Conservation (phyloP, 1,284 basidiomycete genomes). For the Fomitopsis pinicola region DNA sequence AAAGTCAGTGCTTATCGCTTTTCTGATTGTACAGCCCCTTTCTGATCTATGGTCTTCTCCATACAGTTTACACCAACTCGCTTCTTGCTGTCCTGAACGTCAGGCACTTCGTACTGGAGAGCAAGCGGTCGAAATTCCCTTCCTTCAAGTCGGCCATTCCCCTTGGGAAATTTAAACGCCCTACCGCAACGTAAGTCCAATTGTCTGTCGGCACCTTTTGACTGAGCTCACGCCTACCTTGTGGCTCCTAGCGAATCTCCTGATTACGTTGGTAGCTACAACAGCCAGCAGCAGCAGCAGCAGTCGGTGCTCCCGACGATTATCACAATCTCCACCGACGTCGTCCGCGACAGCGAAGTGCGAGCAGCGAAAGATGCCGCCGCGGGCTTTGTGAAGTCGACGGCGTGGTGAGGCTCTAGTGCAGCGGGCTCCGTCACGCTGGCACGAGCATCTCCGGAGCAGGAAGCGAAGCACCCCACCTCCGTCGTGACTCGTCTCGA, state of each 20-base stretch:
- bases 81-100: not conserved
- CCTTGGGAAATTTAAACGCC: not conserved
- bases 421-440: not conserved
- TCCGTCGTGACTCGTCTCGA: not conserved
- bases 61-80: not conserved
- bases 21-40: not conserved
- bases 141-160: not conserved
- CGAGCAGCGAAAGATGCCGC: not conserved
- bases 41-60: not conserved
- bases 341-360: not conserved
- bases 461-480: not conserved
- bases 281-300: not conserved
- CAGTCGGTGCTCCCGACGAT: not conserved
- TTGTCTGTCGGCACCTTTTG: not conserved
- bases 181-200: not conserved
- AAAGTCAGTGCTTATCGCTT: not conserved
- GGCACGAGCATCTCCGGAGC: not conserved
- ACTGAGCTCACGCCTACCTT: not conserved
- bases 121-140: not conserved
- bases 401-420: not conserved
- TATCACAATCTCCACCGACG: not conserved
- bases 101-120: constrained; percentile 1
- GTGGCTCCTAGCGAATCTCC: not conserved
- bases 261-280: not conserved
- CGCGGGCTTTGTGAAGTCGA: not conserved